Base-by-base conservation (phyloP, 345 rosid genomes). In the Eucalyptus decipiens region DNA sequence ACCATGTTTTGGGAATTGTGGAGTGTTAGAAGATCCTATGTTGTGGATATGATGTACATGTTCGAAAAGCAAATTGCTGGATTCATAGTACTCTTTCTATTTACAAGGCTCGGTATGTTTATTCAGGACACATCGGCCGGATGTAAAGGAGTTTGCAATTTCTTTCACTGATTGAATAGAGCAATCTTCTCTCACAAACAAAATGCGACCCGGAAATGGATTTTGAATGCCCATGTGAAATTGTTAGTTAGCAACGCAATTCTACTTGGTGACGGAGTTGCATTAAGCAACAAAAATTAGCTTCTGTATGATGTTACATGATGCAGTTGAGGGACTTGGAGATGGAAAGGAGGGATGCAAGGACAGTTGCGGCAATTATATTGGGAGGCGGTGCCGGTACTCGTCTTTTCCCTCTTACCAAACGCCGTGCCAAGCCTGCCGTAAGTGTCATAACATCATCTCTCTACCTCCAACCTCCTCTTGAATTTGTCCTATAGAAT, bases 351-450 rank as follows among this genome's bases (percentile, higher is more conserved):
- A 90, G 94, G 87, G 95, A 97, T 65, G 56, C 98, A 24, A 92
- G 96, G 85, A 97, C 99, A 2, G 99, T 97, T 26, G 99, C 92
- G 83, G 97, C 99, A 7, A 85, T 97, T 47, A 94, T 97, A 90
- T 94, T 97, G 69, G 99, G 99, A 89, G 99, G 99, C 90, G 99
- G 99, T 89, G 99, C 99, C 28, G 99, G 99, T n/a, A 96, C 99
- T 89, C 96, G 99, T n/a, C 98, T 97, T 80, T 97, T 95, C 89
- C 99, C 99, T 85, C 99, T 97, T 89, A 96, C 99, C 7, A 97
- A 96, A 91, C 98, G 93, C 40, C 99, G 99, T 14, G 99, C 99
- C 91, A 97, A 95, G 92, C 99, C 99, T 48, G 99, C 99, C 37
- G 99, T 97, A 89, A 94, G 94, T 87, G 47, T 21, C 7, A 40